Conservation (phyloP, 805 yeast species). For the Candida sanyiensis region DNA sequence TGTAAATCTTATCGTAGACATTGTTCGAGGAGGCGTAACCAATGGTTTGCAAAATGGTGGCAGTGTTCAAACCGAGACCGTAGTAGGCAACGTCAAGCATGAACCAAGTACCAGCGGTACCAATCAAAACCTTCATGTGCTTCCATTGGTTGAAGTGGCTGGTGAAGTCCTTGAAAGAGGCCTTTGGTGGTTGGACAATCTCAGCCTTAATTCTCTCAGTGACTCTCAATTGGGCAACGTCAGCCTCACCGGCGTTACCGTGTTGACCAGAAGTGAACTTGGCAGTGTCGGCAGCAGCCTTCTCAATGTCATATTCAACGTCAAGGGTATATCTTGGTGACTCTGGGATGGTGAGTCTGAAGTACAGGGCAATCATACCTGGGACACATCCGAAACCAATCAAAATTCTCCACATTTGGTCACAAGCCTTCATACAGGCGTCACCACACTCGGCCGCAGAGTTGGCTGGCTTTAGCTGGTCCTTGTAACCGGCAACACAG, state of each 20-base stretch:
- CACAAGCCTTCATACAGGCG: constrained; percentile 70
- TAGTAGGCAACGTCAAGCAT: constrained; percentile 85
- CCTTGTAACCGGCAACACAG: constrained; percentile 72
- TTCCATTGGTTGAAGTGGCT: constrained; percentile 80
- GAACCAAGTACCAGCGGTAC: constrained; percentile 93
- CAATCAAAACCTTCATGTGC: constrained; percentile 71
- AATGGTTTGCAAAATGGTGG: constrained; percentile 72
- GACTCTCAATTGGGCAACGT: constrained; percentile 39
- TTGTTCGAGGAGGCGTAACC: constrained; percentile 73
- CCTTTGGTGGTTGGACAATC: constrained; percentile 64
- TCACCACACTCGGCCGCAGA: constrained; percentile 56
- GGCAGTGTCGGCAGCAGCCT: constrained; percentile 51
- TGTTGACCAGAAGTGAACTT: constrained; percentile 44
- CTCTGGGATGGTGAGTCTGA: constrained; percentile 90
- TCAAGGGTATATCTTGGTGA: constrained; percentile 89
- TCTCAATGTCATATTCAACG: constrained; percentile 52
- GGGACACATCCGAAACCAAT: constrained; percentile 90
- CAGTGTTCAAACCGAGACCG: constrained; percentile 81
- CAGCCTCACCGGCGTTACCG: constrained; percentile 44
- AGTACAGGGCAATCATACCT: constrained; percentile 77
- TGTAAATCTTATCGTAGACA: constrained; percentile 64
- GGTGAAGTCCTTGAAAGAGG: constrained; percentile 69
- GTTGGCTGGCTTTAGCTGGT: constrained; percentile 47
- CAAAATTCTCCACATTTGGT: constrained; percentile 91
- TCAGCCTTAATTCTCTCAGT: constrained; percentile 50